Conservation (phyloP, 2,329 filamentous ascomycete genomes). For the Colletotrichum shisoi region DNA sequence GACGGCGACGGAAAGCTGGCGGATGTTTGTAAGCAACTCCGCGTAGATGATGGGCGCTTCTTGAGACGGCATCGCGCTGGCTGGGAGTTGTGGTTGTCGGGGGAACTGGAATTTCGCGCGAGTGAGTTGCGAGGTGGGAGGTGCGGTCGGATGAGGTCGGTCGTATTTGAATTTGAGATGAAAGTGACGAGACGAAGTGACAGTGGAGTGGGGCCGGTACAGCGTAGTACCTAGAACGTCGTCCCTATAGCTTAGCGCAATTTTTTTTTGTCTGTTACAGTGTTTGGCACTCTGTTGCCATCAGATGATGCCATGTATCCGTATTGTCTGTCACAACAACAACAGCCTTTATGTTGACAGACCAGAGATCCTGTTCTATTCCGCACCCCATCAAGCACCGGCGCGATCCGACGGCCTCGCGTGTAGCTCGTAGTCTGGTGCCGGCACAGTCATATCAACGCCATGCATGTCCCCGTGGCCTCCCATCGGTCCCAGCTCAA, state of each 20-base stretch:
- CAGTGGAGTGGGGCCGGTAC: too few species aligned
- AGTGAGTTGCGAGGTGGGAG: constrained; percentile 9
- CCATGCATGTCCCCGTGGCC: too few species aligned
- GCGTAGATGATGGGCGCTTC: constrained; percentile 61
- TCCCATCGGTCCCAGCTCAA: not conserved
- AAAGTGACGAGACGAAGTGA: too few species aligned
- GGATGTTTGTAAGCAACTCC: constrained; percentile 70
- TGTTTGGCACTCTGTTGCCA: too few species aligned
- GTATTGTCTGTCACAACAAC: too few species aligned
- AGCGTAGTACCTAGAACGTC: too few species aligned
- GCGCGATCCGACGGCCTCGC: not conserved
- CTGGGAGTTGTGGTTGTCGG: not conserved
- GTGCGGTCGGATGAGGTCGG: constrained; percentile 6
- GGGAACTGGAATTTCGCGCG: not conserved
- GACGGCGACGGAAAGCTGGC: constrained; percentile 67
- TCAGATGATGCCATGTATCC: not conserved
- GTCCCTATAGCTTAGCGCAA: too few species aligned
- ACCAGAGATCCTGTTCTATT: not conserved
- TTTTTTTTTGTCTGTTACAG: too few species aligned
- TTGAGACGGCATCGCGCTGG: constrained; percentile 19
- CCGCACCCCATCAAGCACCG: not conserved
- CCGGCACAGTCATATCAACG: not conserved
- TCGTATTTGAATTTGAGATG: too few species aligned
- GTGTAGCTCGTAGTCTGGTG: constrained; percentile 12
- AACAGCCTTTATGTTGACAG: not conserved